These are phyloP conservation scores for Phytophthora syringae DNA, from an alignment of 352 stramenopile species.

Conservation along the genomic window DNA sequence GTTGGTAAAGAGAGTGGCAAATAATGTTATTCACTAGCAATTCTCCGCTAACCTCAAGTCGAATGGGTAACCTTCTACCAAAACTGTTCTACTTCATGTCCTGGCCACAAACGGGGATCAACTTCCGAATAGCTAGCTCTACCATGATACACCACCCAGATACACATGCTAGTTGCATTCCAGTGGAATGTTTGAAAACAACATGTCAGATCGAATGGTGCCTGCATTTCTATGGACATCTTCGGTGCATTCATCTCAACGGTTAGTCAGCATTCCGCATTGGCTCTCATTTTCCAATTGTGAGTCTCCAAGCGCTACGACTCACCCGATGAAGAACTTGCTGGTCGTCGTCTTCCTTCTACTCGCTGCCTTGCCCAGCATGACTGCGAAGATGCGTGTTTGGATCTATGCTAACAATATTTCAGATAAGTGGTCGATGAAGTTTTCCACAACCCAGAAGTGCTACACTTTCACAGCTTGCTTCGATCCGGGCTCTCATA, in stretches of 20 bases:
- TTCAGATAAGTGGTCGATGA: constrained; percentile 14
- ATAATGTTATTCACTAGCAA: too few species aligned
- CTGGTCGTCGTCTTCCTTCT: background rate
- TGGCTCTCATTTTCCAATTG: background rate
- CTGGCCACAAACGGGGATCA: too few species aligned
- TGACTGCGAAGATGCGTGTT: constrained; percentile 15
- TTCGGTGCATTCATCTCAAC: too few species aligned
- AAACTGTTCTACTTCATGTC: too few species aligned
- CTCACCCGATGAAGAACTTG: background rate
- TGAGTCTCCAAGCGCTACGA: background rate
- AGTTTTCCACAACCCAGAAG: constrained; percentile 28
- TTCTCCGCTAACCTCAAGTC: too few species aligned
- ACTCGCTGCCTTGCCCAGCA: background rate
- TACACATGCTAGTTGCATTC: background rate
- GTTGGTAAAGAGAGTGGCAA: too few species aligned
- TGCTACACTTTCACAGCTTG: constrained; percentile 30
- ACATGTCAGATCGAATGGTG: background rate
- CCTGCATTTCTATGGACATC: background rate
- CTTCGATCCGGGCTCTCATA: background rate
- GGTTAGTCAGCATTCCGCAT: background rate
- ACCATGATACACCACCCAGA: background rate
- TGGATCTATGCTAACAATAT: constrained; percentile 13
- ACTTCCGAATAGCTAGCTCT: too few species aligned
- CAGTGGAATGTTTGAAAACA: background rate
- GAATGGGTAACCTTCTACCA: too few species aligned